These are phyloP conservation scores for Choricystis sp. DNA, from an alignment of 139 green algal genomes.

Conservation along the genomic window DNA sequence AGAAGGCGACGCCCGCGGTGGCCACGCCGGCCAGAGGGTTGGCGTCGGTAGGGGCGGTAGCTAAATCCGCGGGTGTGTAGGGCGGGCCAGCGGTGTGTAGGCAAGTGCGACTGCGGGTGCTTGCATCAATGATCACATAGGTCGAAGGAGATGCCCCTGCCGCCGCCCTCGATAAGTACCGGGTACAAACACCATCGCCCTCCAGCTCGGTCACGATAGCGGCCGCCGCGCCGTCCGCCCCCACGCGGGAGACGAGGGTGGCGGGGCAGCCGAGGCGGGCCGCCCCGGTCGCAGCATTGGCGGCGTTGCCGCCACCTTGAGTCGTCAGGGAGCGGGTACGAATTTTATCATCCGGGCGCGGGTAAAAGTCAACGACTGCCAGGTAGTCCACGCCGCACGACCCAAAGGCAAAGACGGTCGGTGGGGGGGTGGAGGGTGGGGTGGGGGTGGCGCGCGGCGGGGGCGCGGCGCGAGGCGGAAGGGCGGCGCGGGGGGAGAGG, in stretches of 20 bases:
- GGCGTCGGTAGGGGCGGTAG: constrained; percentile 6
- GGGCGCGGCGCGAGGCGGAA: no score
- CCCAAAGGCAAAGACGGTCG: constrained; percentile 61
- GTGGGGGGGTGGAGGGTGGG: neutral
- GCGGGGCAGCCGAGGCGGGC: constrained; percentile 63
- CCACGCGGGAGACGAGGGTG: constrained; percentile 72
- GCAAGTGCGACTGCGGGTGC: constrained; percentile 78
- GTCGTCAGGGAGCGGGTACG: constrained; percentile 23
- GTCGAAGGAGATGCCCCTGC: constrained; percentile 80
- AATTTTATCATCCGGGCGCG: constrained; percentile 79
- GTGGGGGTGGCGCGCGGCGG: no score
- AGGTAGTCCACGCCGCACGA: constrained; percentile 79
- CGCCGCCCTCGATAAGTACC: constrained; percentile 6
- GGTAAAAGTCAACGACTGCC: constrained; percentile 61
- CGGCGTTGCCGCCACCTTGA: constrained; percentile 85
- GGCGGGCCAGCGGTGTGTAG: constrained; percentile 81
- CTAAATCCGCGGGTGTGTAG: constrained; percentile 48
- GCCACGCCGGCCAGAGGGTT: neutral
- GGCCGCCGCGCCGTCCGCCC: constrained; percentile 59
- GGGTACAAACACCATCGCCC: constrained; percentile 65
- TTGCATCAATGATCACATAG: constrained; percentile 79
- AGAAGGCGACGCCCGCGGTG: constrained; percentile 63
- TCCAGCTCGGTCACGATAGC: constrained; percentile 70
- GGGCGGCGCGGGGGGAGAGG: no score
- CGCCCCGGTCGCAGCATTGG: constrained; percentile 81